Conservation (phyloP, 176 grass and related monocot species). For the Luzula sylvatica region DNA sequence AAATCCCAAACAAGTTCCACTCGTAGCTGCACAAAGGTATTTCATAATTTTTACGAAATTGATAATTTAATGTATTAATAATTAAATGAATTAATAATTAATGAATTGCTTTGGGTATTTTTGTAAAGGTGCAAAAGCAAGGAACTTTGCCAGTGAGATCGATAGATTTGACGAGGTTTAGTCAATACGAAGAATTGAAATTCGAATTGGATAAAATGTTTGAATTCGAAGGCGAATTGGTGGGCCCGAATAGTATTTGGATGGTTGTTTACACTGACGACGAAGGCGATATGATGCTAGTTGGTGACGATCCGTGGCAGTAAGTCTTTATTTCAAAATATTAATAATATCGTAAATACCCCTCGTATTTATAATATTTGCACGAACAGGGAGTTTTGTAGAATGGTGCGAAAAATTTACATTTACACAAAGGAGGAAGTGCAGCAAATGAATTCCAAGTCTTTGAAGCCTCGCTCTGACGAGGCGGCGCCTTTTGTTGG, state of each 20-base stretch:
- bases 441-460: constrained; percentile 70
- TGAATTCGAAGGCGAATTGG: constrained; percentile 62
- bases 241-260: constrained; percentile 50
- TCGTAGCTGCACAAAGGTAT: constrained; percentile 91
- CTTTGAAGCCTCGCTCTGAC: constrained; percentile 34
- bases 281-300: constrained; percentile 99
- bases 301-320: constrained; percentile 96
- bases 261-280: constrained; percentile 85
- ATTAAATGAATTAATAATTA: too few species aligned
- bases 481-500: constrained; percentile 11
- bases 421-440: constrained; percentile 89
- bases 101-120: not conserved
- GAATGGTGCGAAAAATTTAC: constrained; percentile 71
- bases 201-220: constrained; percentile 85
- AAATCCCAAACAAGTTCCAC: constrained; percentile 47
- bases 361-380: too few species aligned
- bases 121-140: constrained; percentile 79
- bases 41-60: not conserved
- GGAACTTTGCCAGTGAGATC: constrained; percentile 89
- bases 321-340: constrained; percentile 23
- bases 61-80: too few species aligned
- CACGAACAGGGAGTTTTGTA: constrained; percentile 69
- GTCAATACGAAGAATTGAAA: constrained; percentile 49
- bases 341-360: too few species aligned
- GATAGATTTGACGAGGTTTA: constrained; percentile 84